Evolutionary conservation across 2,329 filamentous ascomycete species (phyloP).

Genomic region (Fusarium anguioides): DNA sequence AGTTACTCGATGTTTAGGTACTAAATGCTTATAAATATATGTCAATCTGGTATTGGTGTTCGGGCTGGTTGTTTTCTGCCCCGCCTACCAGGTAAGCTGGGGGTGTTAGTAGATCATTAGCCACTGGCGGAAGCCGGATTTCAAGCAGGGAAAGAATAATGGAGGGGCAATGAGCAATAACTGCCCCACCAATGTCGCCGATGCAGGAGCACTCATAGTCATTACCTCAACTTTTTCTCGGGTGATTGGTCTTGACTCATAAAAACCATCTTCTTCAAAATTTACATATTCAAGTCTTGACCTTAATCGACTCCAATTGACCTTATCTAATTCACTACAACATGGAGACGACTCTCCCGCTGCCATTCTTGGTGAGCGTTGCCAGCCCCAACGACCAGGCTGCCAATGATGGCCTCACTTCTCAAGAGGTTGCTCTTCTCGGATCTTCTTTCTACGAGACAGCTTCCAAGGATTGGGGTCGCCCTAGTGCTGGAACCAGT

Average conservation of each 20-base stretch:
- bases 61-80: too few species aligned
- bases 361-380: conserved; percentile 72
- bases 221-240: conserved; percentile 44
- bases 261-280: conserved; percentile 17
- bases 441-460: conserved; percentile 69
- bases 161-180: conserved; percentile 42
- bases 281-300: neutral
- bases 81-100: too few species aligned
- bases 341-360: conserved; percentile 73
- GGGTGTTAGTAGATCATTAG: neutral
- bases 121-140: conserved; percentile 35
- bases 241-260: conserved; percentile 41
- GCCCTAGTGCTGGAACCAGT: conserved; percentile 63
- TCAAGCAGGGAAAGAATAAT: conserved; percentile 32
- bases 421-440: conserved; percentile 68
- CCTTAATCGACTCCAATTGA: conserved; percentile 17
- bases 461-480: conserved; percentile 59
- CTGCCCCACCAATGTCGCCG: conserved; percentile 46
- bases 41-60: too few species aligned
- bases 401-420: conserved; percentile 63
- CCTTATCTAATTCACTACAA: conserved; percentile 27
- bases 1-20: too few species aligned
- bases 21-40: too few species aligned
- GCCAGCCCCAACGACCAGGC: conserved; percentile 61
- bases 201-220: conserved; percentile 46